Conservation (phyloP, 495 filamentous ascomycete species). For the Tetracladium marchalianum region DNA sequence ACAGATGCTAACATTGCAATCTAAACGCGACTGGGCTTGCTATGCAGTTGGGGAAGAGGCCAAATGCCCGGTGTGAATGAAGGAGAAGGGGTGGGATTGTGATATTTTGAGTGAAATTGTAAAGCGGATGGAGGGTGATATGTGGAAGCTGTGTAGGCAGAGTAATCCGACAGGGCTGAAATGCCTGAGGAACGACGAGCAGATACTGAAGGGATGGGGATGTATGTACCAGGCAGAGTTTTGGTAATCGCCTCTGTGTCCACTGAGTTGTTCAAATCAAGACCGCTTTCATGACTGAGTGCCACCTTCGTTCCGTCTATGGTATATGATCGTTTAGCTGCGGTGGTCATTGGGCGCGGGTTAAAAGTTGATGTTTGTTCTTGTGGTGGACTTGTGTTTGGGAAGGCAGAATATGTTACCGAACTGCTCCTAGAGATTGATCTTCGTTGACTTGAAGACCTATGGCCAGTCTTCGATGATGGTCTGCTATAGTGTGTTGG, state of each 20-base stretch:
- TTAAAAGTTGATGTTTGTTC: too few species aligned
- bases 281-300: constrained; percentile 7
- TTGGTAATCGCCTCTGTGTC: constrained; percentile 14
- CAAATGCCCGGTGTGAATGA: constrained; percentile 7
- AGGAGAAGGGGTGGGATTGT: not conserved
- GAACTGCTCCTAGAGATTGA: constrained; percentile 1
- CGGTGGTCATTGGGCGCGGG: too few species aligned
- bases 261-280: constrained; percentile 12
- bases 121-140: not conserved
- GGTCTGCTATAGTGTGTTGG: too few species aligned
- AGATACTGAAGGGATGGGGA: constrained; percentile 1
- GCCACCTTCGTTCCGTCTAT: constrained; percentile 6
- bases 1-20: constrained; percentile 3
- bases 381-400: not conserved
- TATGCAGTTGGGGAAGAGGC: constrained; percentile 1
- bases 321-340: too few species aligned
- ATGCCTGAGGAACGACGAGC: too few species aligned
- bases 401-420: constrained; percentile 1
- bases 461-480: too few species aligned
- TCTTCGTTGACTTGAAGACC: too few species aligned
- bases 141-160: too few species aligned
- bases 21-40: not conserved
- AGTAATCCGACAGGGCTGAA: too few species aligned
- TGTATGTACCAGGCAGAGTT: constrained; percentile 14
- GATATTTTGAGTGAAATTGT: not conserved